Evolutionary conservation across 106 monocot genomes (phyloP), one percentile per base, ranked within the genome.

Genomic region (Dendrobium nobile): DNA sequence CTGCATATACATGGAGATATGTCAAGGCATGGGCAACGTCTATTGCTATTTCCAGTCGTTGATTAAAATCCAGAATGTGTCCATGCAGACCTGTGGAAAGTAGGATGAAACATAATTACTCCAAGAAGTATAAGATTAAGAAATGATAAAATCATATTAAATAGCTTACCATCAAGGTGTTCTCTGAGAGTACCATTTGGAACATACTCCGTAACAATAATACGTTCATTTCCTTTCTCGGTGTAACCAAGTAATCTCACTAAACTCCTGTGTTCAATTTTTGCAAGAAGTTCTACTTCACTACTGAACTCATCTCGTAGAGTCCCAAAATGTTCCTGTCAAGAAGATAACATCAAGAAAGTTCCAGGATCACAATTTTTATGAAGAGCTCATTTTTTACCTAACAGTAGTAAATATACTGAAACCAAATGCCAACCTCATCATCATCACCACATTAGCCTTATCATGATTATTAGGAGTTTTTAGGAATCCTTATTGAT

Each of bases 1-100:
- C 95, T 85, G 96, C 89, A 91, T 93, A 96, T 77, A 90, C 76
- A 90, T 96, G 96, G 47, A 96, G 91, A 84, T 96, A 93, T 27
- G 96, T 93, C 72, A 96, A 79, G 4, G 85, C 96, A 91, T 93
- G 96, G 44, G 96, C 93, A 84, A 96, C 88, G 77, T 93, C 96
- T 37, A 93, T 96, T 5, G 96, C 86, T 79, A 96, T 88, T 82
- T 93, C 91, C 27, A 93, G 78, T 24, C 96, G 80, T 72, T 96
- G 93, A 83, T 75, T 87, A 58, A 96, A 96, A 80, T 93, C 87
- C 73, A 96, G 73, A 73, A 89, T 81, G 65, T 82, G 81, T 28
- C 91, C 91, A 79, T 80, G 77, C 47, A 79, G 77, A 82, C 93
- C 95, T 95, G 85, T 31, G n/a, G 82, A 44, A 48, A 8, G 41